Conservation (phyloP, 2,329 filamentous ascomycete genomes). For the Cladophialophora psammophila region DNA sequence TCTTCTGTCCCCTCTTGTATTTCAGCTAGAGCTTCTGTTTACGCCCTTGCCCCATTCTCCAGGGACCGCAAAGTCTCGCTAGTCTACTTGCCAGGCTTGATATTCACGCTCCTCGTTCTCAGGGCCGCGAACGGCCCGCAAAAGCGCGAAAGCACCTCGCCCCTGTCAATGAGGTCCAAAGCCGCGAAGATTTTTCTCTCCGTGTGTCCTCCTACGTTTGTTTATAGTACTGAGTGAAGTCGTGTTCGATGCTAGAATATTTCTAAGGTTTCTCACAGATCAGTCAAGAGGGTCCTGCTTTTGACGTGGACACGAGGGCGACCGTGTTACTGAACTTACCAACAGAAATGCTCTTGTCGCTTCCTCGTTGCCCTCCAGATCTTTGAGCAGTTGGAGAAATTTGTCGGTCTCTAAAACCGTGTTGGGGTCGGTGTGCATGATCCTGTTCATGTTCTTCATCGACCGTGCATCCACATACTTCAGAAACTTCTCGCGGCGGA, state of each 20-base stretch:
- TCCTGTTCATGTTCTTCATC: conserved; percentile 50
- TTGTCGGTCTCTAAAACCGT: conserved; percentile 46
- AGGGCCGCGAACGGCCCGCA: not conserved
- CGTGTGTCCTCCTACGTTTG: not conserved
- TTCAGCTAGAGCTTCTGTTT: not conserved
- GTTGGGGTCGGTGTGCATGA: conserved; percentile 46
- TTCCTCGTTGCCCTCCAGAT: conserved; percentile 44
- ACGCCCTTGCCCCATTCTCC: not conserved
- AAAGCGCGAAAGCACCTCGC: not conserved
- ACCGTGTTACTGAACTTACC: conserved; percentile 18
- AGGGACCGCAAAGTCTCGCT: not conserved
- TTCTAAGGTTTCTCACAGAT: conserved; percentile 13
- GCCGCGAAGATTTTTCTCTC: not conserved
- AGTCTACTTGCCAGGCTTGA: not conserved
- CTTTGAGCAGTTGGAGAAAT: conserved; percentile 47
- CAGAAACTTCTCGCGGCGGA: conserved; percentile 49
- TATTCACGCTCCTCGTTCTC: not conserved
- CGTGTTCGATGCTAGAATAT: conserved; percentile 30
- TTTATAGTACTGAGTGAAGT: conserved; percentile 32
- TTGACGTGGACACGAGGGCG: not conserved
- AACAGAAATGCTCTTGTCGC: conserved; percentile 35
- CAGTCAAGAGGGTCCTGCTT: not conserved
- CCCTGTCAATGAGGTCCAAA: not conserved
- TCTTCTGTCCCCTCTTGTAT: not conserved
- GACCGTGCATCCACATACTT: conserved; percentile 50